phyloP scores from a whole-genome alignment of 768 basidiomycete genomes.

The Pulveroboletus sp. region DNA sequence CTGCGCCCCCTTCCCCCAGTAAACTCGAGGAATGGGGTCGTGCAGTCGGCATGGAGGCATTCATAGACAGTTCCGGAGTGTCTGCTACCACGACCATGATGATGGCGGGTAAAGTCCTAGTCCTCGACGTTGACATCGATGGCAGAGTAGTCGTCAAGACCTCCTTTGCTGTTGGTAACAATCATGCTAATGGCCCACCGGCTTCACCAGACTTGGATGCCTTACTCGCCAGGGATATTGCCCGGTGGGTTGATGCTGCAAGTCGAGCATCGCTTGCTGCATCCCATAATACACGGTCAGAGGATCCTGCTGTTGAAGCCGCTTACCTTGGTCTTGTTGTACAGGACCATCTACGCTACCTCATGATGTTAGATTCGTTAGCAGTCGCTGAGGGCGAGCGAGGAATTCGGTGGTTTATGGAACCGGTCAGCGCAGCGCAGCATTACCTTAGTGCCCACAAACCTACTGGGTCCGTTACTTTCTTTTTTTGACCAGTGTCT shows the following conservation, averaged over 20 bases:
- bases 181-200: conserved; percentile 44
- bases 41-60: conserved; percentile 68
- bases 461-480: conserved; percentile 12
- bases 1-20: conserved; percentile 23
- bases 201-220: conserved; percentile 47
- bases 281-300: conserved; percentile 32
- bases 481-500: background rate
- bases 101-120: conserved; percentile 75
- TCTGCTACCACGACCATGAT: conserved; percentile 46
- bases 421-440: conserved; percentile 27
- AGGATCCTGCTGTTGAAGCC: conserved; percentile 48
- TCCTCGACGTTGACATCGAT: conserved; percentile 68
- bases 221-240: conserved; percentile 53
- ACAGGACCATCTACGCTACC: conserved; percentile 55
- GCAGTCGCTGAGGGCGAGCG: conserved; percentile 52
- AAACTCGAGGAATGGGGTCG: conserved; percentile 59
- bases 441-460: conserved; percentile 17
- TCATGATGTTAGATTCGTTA: conserved; percentile 68
- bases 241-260: conserved; percentile 51
- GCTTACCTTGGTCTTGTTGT: conserved; percentile 45
- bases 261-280: conserved; percentile 21
- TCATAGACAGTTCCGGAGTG: conserved; percentile 52
- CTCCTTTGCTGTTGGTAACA: conserved; percentile 55
- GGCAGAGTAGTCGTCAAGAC: conserved; percentile 55
- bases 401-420: conserved; percentile 73